Base-by-base conservation (phyloP, 164 flowering plant genomes). In the Vitis amurensis region DNA sequence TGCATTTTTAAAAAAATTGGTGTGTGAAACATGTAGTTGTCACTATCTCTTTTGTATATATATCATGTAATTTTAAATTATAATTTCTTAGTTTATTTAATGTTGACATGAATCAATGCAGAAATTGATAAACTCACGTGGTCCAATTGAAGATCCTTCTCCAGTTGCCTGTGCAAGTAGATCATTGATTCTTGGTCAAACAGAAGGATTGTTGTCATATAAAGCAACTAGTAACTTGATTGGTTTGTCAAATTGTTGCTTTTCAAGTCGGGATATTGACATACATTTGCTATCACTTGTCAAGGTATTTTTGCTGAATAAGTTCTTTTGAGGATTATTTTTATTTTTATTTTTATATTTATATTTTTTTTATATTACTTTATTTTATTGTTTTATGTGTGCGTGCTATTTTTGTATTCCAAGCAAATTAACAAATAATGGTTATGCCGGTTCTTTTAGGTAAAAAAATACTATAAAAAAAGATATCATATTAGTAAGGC, bases 71-170 rank as follows among this genome's bases (percentile, higher is more conserved):
- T 55, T 27, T 44, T 55, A 11, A n/a, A 50, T 51, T 73, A 19
- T 72, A 13, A 17, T 61, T 73, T 69, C 58, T 68, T 71, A 64
- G 59, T 71, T 69, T 16, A 64, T 69, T 14, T 63, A 37, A 63
- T 73, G 52, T 66, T 82, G 71, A 77, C 78, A 71, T 74, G 72
- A 77, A 51, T 76, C 66, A 74, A 53, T 84, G 86, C 94, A 96
- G 99, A 88, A 92, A 76, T 78, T 89, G 89, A 65, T 93, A 69
- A 84, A 79, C 70, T 71, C 80, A 48, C 69, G 79, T 70, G 95
- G 89, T 48, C 86, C 87, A 67, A 74, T 93, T 74, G 93, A 93
- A 69, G 97, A 96, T 80, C 97, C 97, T 73, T 96, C 97, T 70
- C 88, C 88, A 16, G 79, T 75, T 52, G 91, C 90, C 27, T 17